phyloP scores from a whole-genome alignment of 225 moss, liverwort and hornwort species.

The Sphagnum tenellum region DNA sequence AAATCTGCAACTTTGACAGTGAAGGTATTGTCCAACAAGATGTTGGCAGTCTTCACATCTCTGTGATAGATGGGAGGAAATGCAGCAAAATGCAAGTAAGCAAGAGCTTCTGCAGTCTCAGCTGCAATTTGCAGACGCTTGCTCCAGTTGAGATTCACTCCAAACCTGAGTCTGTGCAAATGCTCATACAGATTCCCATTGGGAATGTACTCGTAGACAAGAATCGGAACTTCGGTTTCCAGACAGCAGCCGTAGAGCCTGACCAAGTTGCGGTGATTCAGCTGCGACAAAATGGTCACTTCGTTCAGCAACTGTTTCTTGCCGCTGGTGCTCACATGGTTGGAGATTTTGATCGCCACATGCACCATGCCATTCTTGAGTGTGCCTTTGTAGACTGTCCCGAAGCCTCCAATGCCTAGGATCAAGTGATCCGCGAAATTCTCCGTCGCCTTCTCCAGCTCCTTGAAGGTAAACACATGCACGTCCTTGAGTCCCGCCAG shows the following conservation, averaged over 20 bases:
- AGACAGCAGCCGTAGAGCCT: conserved; percentile 77
- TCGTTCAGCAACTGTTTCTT: conserved; percentile 81
- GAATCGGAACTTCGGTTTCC: conserved; percentile 57
- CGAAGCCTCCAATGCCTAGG: conserved; percentile 82
- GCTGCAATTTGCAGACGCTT: conserved; percentile 65
- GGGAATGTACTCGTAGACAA: conserved; percentile 82
- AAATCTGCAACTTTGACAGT: conserved; percentile 78
- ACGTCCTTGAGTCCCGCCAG: not conserved
- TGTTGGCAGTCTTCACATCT: conserved; percentile 77
- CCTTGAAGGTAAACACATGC: conserved; percentile 55
- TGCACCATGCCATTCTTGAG: conserved; percentile 54
- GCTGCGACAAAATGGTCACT: conserved; percentile 72
- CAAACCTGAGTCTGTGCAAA: conserved; percentile 44
- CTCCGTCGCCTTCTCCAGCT: conserved; percentile 63
- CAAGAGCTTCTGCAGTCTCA: conserved; percentile 69
- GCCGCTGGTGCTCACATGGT: conserved; percentile 66
- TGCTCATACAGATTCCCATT: conserved; percentile 84
- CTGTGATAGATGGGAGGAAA: conserved; percentile 84
- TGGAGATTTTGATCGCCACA: conserved; percentile 85
- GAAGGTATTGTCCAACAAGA: conserved; percentile 60
- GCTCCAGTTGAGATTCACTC: conserved; percentile 50
- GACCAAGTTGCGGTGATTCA: conserved; percentile 71
- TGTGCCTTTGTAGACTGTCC: conserved; percentile 80
- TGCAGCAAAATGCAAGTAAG: conserved; percentile 68
- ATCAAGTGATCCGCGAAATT: conserved; percentile 66